Base-by-base conservation (phyloP, 345 rosid genomes). In the Populus euphratica region DNA sequence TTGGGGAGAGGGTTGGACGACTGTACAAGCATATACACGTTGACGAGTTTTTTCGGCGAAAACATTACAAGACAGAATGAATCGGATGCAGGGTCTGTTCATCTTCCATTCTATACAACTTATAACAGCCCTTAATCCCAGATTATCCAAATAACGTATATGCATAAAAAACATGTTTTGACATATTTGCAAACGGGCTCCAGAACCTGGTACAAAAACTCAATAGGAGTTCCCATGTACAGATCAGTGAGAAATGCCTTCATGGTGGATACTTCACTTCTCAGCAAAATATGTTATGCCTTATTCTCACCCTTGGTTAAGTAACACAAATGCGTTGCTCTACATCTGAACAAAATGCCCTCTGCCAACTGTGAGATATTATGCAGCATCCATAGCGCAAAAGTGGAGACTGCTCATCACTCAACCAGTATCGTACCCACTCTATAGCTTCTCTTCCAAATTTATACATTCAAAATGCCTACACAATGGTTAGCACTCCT, bases 391-490 rank as follows among this genome's bases (percentile, higher is more conserved):
- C 88, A 76, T 81, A 25, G 74, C 76, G 23, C 62, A 86, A 92
- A 87, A 80, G 83, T 68, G 86, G 92, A 86, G 83, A 83, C 92
- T 80, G 75, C 81, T 78, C 80, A 62, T 75, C 72, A 44, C 74
- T 70, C 84, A 80, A 83, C 83, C 77, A 68, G 76, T 62, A 76
- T 69, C 68, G 49, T 69, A 29, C 80, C 77, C 69, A 67, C 75
- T 74, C 77, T 83, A 50, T 27, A 33, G 81, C 74, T 86, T 81
- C 89, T 80, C 84, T 83, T 74, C 83, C 84, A 70, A 81, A 73
- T 87, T 81, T 87, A 78, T 90, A 92, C 92, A 90, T 85, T 85
- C 77, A 29, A 75, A 74, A 41, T 79, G 81, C 81, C 83, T 83
- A 84, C 74, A 49, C 82, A 69, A 73, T 78, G 59, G 89, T 90